Conservation (phyloP, 106 monocot species). For the Allium sativum region DNA sequence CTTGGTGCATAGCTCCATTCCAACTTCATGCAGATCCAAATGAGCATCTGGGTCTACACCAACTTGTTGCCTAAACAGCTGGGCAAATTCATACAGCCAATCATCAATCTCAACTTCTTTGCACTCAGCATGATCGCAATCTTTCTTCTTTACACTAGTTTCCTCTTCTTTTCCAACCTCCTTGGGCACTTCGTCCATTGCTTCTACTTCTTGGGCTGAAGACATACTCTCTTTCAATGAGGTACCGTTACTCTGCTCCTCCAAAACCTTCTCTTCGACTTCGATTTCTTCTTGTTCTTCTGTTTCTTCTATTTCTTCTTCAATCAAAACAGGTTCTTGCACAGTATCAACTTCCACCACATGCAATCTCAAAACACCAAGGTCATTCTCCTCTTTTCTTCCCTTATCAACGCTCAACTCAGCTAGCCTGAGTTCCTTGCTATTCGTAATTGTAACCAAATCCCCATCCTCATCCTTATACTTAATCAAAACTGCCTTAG, state of each 20-base stretch:
- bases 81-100: slow-evolving; percentile 90
- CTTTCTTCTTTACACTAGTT: slow-evolving; percentile 18
- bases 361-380: slow-evolving; percentile 52
- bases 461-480: slow-evolving; percentile 83
- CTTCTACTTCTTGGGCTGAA: slow-evolving; percentile 23
- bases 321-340: slow-evolving; percentile 52
- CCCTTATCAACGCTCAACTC: slow-evolving; percentile 37
- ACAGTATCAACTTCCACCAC: slow-evolving; percentile 77
- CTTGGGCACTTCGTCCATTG: too few relatives aligned
- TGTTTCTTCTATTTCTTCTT: background rate
- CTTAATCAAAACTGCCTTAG: slow-evolving; percentile 75
- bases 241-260: background rate
- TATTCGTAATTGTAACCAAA: slow-evolving; percentile 78
- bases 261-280: slow-evolving; percentile 29
- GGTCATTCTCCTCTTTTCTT: slow-evolving; percentile 11
- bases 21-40: slow-evolving; percentile 90
- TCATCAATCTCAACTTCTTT: slow-evolving; percentile 94
- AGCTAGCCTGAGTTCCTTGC: slow-evolving; percentile 62
- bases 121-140: slow-evolving; percentile 63
- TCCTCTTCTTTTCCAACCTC: slow-evolving; percentile 13
- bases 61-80: slow-evolving; percentile 85
- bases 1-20: slow-evolving; percentile 92
- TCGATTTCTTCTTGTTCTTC: too few relatives aligned
- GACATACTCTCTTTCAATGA: slow-evolving; percentile 22
- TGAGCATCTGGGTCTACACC: slow-evolving; percentile 95